phyloP scores from a whole-genome alignment of 345 rosid genomes.

The Carallia brachiata region DNA sequence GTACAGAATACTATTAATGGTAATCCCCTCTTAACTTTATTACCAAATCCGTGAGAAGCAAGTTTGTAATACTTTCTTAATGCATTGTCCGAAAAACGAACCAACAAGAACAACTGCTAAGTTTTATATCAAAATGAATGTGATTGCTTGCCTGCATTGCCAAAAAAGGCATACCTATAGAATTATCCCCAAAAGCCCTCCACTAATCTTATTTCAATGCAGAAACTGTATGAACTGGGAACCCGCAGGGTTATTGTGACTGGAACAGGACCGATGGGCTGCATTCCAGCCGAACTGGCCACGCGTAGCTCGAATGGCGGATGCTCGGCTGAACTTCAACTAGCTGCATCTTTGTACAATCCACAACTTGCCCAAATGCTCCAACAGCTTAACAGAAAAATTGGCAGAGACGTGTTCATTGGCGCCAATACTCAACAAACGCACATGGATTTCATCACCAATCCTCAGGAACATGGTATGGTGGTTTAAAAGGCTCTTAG shows the following conservation, averaged over 20 bases:
- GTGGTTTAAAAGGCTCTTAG: too few relatives aligned
- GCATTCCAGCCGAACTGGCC: conserved; percentile 51
- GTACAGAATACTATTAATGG: conserved; percentile 40
- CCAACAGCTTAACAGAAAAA: conserved; percentile 14
- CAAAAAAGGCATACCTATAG: too few relatives aligned
- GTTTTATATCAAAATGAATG: too few relatives aligned
- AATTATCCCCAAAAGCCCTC: not conserved
- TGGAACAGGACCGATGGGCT: conserved; percentile 52
- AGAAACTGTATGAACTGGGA: conserved; percentile 40
- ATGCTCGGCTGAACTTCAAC: conserved; percentile 41
- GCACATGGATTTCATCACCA: conserved; percentile 36
- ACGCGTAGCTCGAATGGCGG: conserved; percentile 30
- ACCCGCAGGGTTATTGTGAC: conserved; percentile 46
- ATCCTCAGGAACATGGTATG: conserved; percentile 48
- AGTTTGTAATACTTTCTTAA: too few relatives aligned
- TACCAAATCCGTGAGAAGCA: too few relatives aligned
- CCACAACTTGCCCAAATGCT: conserved; percentile 43
- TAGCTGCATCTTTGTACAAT: conserved; percentile 37
- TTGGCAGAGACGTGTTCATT: conserved; percentile 33
- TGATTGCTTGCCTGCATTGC: too few relatives aligned
- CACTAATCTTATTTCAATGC: not conserved
- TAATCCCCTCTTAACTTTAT: conserved; percentile 1
- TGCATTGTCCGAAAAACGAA: too few relatives aligned
- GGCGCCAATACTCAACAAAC: conserved; percentile 36
- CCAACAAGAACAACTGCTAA: too few relatives aligned